A percentile compares a stretch with the other conserved stretches of the same genome.
Evolutionary conservation across 352 stramenopile genomes (phyloP).

Genomic region (Phytophthora meadii): DNA sequence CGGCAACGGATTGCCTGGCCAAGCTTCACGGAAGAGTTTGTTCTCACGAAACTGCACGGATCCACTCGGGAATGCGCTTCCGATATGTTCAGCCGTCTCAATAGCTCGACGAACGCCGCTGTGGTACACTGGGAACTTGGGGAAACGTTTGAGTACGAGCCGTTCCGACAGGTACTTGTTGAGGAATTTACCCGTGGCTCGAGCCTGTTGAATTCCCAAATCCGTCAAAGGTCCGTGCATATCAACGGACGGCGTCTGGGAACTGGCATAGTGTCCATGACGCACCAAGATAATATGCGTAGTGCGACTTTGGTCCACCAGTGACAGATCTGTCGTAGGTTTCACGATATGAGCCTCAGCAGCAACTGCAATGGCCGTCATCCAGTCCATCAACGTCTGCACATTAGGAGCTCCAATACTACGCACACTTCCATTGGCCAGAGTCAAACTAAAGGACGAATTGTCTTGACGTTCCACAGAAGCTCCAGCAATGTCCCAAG

Average conservation of each 20-base stretch:
- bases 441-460: slow-evolving; percentile 35
- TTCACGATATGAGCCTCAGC: slow-evolving; percentile 48
- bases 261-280: slow-evolving; percentile 69
- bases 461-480: slow-evolving; percentile 62
- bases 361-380: slow-evolving; percentile 69
- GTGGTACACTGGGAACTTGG: slow-evolving; percentile 65
- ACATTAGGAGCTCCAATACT: slow-evolving; percentile 55
- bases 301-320: slow-evolving; percentile 74
- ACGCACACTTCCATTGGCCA: slow-evolving; percentile 41
- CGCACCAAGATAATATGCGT: slow-evolving; percentile 77
- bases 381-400: slow-evolving; percentile 77
- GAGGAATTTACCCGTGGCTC: slow-evolving; percentile 56
- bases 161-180: slow-evolving; percentile 54
- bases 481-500: slow-evolving; percentile 57
- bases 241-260: slow-evolving; percentile 55
- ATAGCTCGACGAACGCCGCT: slow-evolving; percentile 57
- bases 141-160: slow-evolving; percentile 63
- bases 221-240: slow-evolving; percentile 64
- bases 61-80: slow-evolving; percentile 45
- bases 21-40: slow-evolving; percentile 74
- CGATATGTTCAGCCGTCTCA: slow-evolving; percentile 61
- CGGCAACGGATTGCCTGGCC: slow-evolving; percentile 69
- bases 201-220: slow-evolving; percentile 57
- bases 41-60: slow-evolving; percentile 59
- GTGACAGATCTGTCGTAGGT: slow-evolving; percentile 47